Base-by-base conservation (phyloP, 2,329 filamentous ascomycete genomes). In the Alternaria atra region DNA sequence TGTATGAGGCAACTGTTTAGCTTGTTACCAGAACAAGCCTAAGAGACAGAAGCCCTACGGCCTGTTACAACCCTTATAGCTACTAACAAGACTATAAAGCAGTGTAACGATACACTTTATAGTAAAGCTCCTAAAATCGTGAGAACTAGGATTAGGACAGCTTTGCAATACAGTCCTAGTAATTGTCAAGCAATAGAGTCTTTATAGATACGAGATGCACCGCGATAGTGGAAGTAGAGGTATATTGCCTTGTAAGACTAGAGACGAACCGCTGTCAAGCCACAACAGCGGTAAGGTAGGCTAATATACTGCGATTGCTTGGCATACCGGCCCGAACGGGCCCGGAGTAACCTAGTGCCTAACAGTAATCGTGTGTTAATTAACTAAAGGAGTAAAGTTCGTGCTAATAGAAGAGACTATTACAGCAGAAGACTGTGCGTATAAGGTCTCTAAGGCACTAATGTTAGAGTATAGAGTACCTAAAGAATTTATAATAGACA, bases 311-410 rank as follows among this genome's bases (percentile, higher is more conserved):
- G n/a, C n/a, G n/a, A n/a, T n/a, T n/a, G n/a, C n/a, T n/a, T n/a
- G n/a, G n/a, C n/a, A n/a, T n/a, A n/a, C n/a, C n/a, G n/a, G n/a
- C n/a, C n/a, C n/a, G n/a, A n/a, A n/a, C n/a, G n/a, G n/a, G n/a
- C n/a, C n/a, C n/a, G n/a, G n/a, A n/a, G n/a, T n/a, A n/a, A n/a
- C n/a, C n/a, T n/a, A n/a, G n/a, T n/a, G n/a, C n/a, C n/a, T n/a
- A n/a, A n/a, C n/a, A 47, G 43, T 47, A 47, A 47, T 47, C 8
- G 6, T 47, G 1, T 3, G 17, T 17, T 7, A 30, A 47, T 39
- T 51, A 51, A 51, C 47, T 51, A 51, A 51, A 4, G 47, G 2
- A 51, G n/a, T 17, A 20, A 51, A 51, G 7, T 52, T 52, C 17
- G 10, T 52, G 4, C 23, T 23, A 20, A 42, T 4, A 13, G 10